phyloP scores from a whole-genome alignment of 352 stramenopile genomes.

The Plasmopara muralis region DNA sequence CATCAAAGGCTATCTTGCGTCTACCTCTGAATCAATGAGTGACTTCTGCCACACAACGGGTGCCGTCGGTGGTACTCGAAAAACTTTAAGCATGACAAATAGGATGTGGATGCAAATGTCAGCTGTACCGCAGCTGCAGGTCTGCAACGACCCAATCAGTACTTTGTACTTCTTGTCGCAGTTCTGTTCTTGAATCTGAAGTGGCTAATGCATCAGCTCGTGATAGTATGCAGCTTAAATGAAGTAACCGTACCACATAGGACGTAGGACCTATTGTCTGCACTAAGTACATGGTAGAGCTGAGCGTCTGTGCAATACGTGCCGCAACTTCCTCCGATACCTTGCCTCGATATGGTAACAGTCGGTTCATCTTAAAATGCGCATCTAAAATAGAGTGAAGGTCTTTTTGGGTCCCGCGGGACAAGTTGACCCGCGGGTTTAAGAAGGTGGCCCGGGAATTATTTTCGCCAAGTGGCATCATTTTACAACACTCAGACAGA shows the following conservation, averaged over 20 bases:
- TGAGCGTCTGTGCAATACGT: constrained; percentile 62
- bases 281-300: constrained; percentile 73
- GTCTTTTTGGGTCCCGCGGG: constrained; percentile 23
- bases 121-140: constrained; percentile 59
- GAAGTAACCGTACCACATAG: constrained; percentile 41
- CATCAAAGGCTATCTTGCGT: background rate
- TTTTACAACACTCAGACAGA: constrained; percentile 10
- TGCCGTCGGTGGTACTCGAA: constrained; percentile 57
- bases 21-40: constrained; percentile 73
- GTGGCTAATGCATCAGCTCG: background rate
- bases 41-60: constrained; percentile 83
- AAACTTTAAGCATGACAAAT: constrained; percentile 84
- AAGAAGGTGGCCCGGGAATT: constrained; percentile 1
- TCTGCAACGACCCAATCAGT: constrained; percentile 64
- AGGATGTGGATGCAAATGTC: constrained; percentile 82
- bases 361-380: constrained; percentile 37
- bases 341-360: constrained; percentile 62
- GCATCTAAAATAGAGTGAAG: constrained; percentile 17
- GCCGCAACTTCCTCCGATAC: constrained; percentile 33
- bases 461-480: constrained; percentile 30
- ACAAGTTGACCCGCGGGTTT: constrained; percentile 7
- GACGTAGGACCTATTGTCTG: constrained; percentile 71
- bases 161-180: constrained; percentile 70
- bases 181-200: constrained; percentile 69
- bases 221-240: background rate